phyloP scores from a whole-genome alignment of 1,284 basidiomycete genomes.

The Marasmius tenuissimus region DNA sequence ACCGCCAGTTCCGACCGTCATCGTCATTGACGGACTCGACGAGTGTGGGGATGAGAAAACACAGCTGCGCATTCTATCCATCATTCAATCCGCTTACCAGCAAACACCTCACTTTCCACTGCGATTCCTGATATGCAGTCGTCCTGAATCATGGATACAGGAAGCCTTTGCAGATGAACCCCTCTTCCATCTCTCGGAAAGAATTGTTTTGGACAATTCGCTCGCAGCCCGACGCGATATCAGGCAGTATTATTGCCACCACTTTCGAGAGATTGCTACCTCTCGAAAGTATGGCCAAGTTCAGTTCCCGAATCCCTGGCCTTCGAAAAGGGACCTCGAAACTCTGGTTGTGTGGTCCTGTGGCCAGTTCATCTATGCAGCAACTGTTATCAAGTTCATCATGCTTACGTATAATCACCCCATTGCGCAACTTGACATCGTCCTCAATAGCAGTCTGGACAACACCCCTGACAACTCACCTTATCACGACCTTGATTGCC shows the following conservation, averaged over 20 bases:
- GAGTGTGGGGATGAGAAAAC: conserved; percentile 10
- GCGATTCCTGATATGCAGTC: conserved; percentile 18
- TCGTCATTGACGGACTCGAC: conserved; percentile 20
- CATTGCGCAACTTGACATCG: conserved; percentile 1
- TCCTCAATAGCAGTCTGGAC: neutral
- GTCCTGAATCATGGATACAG: conserved; percentile 16
- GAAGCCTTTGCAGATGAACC: conserved; percentile 7
- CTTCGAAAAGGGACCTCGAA: neutral
- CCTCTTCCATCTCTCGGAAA: neutral
- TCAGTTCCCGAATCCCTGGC: conserved; percentile 6
- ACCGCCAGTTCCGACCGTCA: neutral
- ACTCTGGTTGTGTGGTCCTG: conserved; percentile 1
- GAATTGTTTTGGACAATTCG: neutral
- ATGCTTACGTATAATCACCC: neutral
- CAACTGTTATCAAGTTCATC: conserved; percentile 11
- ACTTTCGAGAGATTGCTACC: neutral
- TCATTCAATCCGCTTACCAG: neutral
- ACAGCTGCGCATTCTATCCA: conserved; percentile 1
- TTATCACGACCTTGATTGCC: conserved; percentile 6
- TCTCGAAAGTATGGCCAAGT: neutral
- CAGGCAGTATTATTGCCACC: neutral
- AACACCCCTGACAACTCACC: neutral
- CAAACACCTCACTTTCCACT: conserved; percentile 7
- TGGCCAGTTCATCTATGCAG: conserved; percentile 11
- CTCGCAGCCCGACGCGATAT: too few species aligned